phyloP scores from a whole-genome alignment of 2,329 filamentous ascomycete genomes.

The Chrysosporium queenslandicum region DNA sequence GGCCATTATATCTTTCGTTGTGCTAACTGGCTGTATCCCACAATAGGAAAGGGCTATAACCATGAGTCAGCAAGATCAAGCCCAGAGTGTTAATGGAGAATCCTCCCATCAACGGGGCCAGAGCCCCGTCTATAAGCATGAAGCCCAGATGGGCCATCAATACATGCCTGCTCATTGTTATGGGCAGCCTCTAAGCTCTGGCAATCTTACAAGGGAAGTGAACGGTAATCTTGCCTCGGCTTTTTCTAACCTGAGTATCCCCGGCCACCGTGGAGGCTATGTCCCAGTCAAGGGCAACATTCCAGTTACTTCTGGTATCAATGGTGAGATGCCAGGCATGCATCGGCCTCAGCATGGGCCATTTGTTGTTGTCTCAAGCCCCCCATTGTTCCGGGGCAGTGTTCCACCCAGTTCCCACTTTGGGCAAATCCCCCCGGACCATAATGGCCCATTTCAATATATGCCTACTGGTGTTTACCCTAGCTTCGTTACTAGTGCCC shows the following conservation, averaged over 20 bases:
- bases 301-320: slow-evolving; percentile 21
- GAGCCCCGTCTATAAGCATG: slow-evolving; percentile 19
- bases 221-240: slow-evolving; percentile 21
- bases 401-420: slow-evolving; percentile 25
- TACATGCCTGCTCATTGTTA: slow-evolving; percentile 20
- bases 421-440: slow-evolving; percentile 25
- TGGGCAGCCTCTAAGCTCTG: slow-evolving; percentile 15
- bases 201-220: slow-evolving; percentile 16
- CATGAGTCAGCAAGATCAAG: slow-evolving; percentile 24
- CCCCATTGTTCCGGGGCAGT: slow-evolving; percentile 24
- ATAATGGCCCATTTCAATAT: slow-evolving; percentile 29
- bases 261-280: slow-evolving; percentile 26
- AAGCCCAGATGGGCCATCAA: slow-evolving; percentile 21
- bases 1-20: too few relatives aligned
- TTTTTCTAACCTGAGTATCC: slow-evolving; percentile 23
- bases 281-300: slow-evolving; percentile 22
- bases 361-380: slow-evolving; percentile 27
- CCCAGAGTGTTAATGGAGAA: slow-evolving; percentile 17
- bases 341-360: slow-evolving; percentile 22
- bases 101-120: slow-evolving; percentile 18
- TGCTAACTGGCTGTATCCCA: not conserved
- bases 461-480: slow-evolving; percentile 30
- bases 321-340: slow-evolving; percentile 23
- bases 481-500: slow-evolving; percentile 26
- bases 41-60: not conserved